Evolutionary conservation across 1,284 basidiomycete species (phyloP).

Genomic region (Xerocomus nothofagi): DNA sequence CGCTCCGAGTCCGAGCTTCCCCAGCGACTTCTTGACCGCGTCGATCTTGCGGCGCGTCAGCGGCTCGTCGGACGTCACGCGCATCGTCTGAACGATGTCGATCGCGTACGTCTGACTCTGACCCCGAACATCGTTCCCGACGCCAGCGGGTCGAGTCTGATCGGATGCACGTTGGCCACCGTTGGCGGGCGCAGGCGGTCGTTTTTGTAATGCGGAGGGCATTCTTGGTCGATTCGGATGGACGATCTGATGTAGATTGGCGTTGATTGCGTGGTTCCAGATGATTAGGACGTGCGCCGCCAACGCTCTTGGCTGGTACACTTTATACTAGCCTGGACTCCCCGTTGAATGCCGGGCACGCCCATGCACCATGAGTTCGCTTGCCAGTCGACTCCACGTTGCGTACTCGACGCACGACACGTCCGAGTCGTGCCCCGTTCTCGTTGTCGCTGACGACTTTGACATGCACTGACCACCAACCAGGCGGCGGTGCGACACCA

Average conservation of each 20-base stretch:
- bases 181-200: conserved; percentile 11
- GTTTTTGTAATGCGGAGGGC: conserved; percentile 26
- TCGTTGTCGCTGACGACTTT: conserved; percentile 8
- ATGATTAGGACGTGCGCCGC: neutral
- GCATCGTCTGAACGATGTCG: conserved; percentile 34
- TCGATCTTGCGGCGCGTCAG: conserved; percentile 30
- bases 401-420: conserved; percentile 25
- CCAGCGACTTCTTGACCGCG: conserved; percentile 31
- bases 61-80: conserved; percentile 28
- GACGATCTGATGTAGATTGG: neutral
- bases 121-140: neutral
- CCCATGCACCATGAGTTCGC: conserved; percentile 21
- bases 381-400: conserved; percentile 23
- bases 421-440: conserved; percentile 15
- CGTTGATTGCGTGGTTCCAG: neutral
- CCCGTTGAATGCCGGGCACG: conserved; percentile 10
- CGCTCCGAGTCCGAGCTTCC: conserved; percentile 20
- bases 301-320: neutral
- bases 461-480: conserved; percentile 7
- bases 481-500: conserved; percentile 22
- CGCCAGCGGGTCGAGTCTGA: conserved; percentile 5
- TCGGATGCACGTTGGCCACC: conserved; percentile 6
- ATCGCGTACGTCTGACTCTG: conserved; percentile 26
- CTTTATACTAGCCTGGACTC: conserved; percentile 29
- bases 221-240: conserved; percentile 7